Evolutionary conservation across 148 eudicot genomes (phyloP), one percentile per base, ranked within the genome.

Genomic region (Vaccinium vitisidaea): DNA sequence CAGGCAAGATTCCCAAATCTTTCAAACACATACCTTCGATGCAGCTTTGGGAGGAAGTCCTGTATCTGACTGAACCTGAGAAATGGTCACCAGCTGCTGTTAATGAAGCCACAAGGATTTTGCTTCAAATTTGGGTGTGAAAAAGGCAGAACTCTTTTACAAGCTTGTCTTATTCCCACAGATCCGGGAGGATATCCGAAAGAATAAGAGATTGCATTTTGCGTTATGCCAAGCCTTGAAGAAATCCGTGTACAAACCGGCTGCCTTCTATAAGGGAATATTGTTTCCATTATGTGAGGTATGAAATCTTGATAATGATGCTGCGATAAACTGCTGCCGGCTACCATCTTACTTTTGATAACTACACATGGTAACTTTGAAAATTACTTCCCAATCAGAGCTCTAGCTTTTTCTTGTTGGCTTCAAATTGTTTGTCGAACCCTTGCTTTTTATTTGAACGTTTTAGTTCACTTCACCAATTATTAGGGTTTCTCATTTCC

Each of bases 251-350:
- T 97, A 93, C 89, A 97, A 97, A 88, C 99, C 98, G n/a, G 93
- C 95, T 90, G 99, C 98, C 82, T 97, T 97, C 86, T 92, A 93
- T 90, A 95, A 95, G 89, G 99, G 99, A 83, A 90, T 97, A 80
- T 87, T 97, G 88, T 88, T 97, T 70, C 98, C 98, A 43, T 84
- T 95, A 83, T 95, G 96, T 80, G 92, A 95, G 99, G 99, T 97
- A 90, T 75, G 76, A 14, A 27, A 48, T 50, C 13, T 77, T 82
- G 7, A 18, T 30, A 78, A 49, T 36, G 39, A 36, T 36, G 39
- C 39, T 36, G 84, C 25, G 63, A 52, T 70, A 10, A 32, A 69
- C 32, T 48, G 46, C 65, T 52, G 75, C 65, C 30, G 10, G 74
- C 74, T 27, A 69, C 39, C 74, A 36, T 67, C 36, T 23, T 69